These are phyloP conservation scores for Cucurbitaria berberidis DNA, from an alignment of 2,329 filamentous ascomycete genomes.

Conservation along the genomic window DNA sequence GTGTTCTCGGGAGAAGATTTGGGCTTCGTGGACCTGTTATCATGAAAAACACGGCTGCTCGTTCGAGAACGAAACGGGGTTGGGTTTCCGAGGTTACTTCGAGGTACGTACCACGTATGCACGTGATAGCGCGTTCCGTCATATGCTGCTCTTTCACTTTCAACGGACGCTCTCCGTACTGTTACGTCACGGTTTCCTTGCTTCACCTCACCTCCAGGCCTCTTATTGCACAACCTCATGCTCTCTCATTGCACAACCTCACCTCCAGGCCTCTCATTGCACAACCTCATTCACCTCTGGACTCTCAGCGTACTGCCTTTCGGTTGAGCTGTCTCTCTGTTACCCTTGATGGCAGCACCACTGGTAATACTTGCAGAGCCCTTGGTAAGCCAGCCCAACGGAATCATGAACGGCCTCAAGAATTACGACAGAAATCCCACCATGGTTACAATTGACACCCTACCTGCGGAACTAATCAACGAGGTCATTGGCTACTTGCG, in stretches of 20 bases:
- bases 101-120: neutral
- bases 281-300: too few relatives aligned
- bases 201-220: neutral
- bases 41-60: too few relatives aligned
- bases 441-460: neutral
- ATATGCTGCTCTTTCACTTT: neutral
- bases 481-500: slow-evolving; percentile 1
- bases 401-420: neutral
- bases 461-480: slow-evolving; percentile 6
- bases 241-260: neutral
- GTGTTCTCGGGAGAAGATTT: too few relatives aligned
- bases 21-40: too few relatives aligned
- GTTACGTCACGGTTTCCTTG: neutral
- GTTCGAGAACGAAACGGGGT: too few relatives aligned
- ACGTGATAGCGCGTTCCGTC: neutral
- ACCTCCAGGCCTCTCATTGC: too few relatives aligned
- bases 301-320: too few relatives aligned
- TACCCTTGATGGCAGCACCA: too few relatives aligned
- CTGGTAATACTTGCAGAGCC: neutral
- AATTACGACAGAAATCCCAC: neutral
- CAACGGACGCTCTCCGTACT: neutral
- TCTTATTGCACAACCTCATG: too few relatives aligned
- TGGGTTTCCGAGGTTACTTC: too few relatives aligned
- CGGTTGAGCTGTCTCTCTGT: too few relatives aligned
- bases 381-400: neutral